Conservation (phyloP, 2,329 filamentous ascomycete genomes). For the Teratosphaeria epicoccoides region DNA sequence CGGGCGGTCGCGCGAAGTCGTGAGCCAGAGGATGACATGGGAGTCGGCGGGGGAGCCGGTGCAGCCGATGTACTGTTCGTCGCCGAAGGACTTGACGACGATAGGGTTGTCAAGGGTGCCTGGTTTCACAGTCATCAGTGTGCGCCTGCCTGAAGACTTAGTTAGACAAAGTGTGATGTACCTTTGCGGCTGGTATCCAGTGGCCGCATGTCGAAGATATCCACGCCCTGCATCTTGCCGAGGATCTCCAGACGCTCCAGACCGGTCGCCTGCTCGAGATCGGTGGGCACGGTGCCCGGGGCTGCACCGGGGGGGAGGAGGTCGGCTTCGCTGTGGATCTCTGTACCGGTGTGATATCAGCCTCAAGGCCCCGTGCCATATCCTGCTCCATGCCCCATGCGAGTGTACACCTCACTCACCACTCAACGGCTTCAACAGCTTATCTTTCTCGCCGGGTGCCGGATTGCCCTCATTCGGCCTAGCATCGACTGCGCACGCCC, state of each 20-base stretch:
- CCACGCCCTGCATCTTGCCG: conserved; percentile 97
- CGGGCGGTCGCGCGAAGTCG: conserved; percentile 77
- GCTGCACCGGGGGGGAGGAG: conserved; percentile 73
- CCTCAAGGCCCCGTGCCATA: conserved; percentile 10
- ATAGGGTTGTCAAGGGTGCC: conserved; percentile 87
- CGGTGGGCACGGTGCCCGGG: conserved; percentile 77
- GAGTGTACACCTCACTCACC: conserved; percentile 27
- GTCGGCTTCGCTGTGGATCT: conserved; percentile 73
- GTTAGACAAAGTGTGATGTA: conserved; percentile 30
- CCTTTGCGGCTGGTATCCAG: conserved; percentile 83
- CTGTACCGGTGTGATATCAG: conserved; percentile 38
- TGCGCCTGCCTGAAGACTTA: not conserved
- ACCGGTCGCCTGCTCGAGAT: conserved; percentile 92
- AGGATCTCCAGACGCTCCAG: conserved; percentile 96
- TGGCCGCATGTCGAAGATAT: conserved; percentile 97
- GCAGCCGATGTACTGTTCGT: conserved; percentile 95
- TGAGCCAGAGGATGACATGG: conserved; percentile 82
- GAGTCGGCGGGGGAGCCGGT: conserved; percentile 89
- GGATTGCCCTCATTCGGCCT: conserved; percentile 20
- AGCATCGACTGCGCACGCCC: conserved; percentile 2
- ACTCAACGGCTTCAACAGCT: conserved; percentile 36
- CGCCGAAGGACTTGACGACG: conserved; percentile 77
- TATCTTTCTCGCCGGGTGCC: conserved; percentile 27
- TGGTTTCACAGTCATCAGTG: conserved; percentile 27
- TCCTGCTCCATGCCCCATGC: not conserved